Evolutionary conservation across 441 rosid species (phyloP), one percentile per base, ranked within the genome.

Genomic region (Adansonia madagascariensis): DNA sequence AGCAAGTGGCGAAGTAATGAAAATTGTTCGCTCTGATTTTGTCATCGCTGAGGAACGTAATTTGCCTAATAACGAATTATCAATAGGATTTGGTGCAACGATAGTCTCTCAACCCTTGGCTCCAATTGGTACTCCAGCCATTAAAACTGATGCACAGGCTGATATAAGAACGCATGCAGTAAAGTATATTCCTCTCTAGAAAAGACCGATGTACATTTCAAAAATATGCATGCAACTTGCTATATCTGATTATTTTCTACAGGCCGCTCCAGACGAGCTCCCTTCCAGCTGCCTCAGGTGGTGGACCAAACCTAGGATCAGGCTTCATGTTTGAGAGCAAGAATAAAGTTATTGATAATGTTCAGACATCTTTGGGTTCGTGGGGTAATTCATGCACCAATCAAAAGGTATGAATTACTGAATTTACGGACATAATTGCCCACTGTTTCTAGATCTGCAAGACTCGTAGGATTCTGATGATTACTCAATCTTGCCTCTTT

Each of bases 61-160:
- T 59, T 66, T 77, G 47, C 78, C 83, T 77, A 83, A 78, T 49
- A 64, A 69, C 44, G 89, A 86, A 82, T 77, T 71, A 17, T 84
- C 93, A 20, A 80, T 84, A 17, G 89, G 87, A 79, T 84, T 83
- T 70, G 85, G 53, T 80, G 15, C 86, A 43, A 77, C 83, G 39
- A 53, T 69, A 57, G 77, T 59, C 22, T 79, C 92, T 12, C 97
- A 91, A 78, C 85, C 80, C 49, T 81, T 96, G 86, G 92, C 91
- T 74, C 97, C 98, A 39, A 90, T 95, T 55, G 89, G 99, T 80
- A 89, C 91, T 75, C 94, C 86, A 76, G 85, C 95, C 9, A 61
- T 79, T 78, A 95, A 86, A 86, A 47, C 79, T 83, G 95, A 88
- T 78, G 70, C 77, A 55, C 89, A 81, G 78, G 84, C 88, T 76